Base-by-base conservation (phyloP, 2,329 filamentous ascomycete species). In the Huntiella decipiens region DNA sequence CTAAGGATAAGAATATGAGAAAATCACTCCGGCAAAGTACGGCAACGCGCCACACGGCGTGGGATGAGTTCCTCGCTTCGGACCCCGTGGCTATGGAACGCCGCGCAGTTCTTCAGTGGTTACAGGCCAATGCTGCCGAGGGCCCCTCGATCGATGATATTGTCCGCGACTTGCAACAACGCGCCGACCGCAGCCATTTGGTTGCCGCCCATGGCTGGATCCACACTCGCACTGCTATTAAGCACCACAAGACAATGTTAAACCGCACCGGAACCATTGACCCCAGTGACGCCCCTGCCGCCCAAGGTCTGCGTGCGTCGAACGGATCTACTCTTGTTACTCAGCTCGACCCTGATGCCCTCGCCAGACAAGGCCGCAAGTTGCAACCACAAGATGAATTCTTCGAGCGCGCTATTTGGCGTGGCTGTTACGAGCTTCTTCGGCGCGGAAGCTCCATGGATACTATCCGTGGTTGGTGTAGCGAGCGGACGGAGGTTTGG, bases 361-460 rank as follows among this genome's bases (percentile, higher is more conserved):
- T 77, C n/a, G 78, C 77, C 34, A 74, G 91, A 50, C 87, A 96
- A 60, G 71, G 70, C 42, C 74, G 82, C 45, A 75, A 71, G 43
- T 66, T 96, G 36, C 81, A 93, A 57, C 73, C 77, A 17, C 76
- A 87, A 54, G 91, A 98, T 57, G 77, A 85, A 52, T 87, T 79
- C 55, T 91, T 88, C 51, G 91, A 98, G 63, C 75, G 80, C 45
- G 82, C 86, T 2, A 82, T 93, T 40, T 96, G 91, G 87, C 71
- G 87, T 50, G 81, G 83, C n/a, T 91, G 84, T 61, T 96, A 86
- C 66, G 85, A 94, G 59, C 82, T 94, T 67, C 67, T 98, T 44
- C 77, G 88, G 42, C 77, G 86, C 39, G 91, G 91, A n/a, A 78
- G 76, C 53, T 75, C 70, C 51, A 74, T 82, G 63, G 63, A 71